A percentile compares a stretch with the other conserved stretches of the same genome.
phyloP scores from a whole-genome alignment of 2,329 filamentous ascomycete species.

The Leptographium procerum region DNA sequence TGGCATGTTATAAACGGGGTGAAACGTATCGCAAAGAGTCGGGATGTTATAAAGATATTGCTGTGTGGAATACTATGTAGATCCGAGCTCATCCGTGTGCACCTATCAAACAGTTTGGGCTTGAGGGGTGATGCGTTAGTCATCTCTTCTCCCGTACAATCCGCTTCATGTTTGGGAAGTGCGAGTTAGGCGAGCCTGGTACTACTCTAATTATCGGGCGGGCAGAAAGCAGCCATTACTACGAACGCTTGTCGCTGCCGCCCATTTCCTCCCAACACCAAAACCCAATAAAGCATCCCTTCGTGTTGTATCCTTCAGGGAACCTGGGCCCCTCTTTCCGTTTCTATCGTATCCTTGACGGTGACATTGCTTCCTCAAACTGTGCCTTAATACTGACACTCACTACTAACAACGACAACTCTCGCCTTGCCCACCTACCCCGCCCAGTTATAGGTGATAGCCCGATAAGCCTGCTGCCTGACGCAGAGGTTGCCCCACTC shows the following conservation, averaged over 20 bases:
- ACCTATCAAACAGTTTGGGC: not conserved
- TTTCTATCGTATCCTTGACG: not conserved
- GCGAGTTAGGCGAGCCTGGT: not conserved
- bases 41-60: too few species aligned
- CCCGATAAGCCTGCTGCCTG: slow-evolving; percentile 2
- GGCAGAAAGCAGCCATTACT: too few species aligned
- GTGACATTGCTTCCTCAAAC: not conserved
- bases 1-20: not conserved
- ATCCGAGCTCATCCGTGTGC: too few species aligned
- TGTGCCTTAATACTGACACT: not conserved
- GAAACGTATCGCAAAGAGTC: too few species aligned
- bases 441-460: not conserved
- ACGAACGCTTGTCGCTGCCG: not conserved
- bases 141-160: not conserved
- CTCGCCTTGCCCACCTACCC: not conserved
- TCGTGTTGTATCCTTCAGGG: too few species aligned
- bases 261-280: too few species aligned
- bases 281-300: too few species aligned
- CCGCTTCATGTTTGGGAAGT: not conserved
- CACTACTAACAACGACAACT: too few species aligned
- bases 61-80: too few species aligned
- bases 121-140: not conserved
- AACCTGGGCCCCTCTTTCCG: not conserved
- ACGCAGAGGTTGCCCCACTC: not conserved
- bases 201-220: not conserved